Base-by-base conservation (phyloP, 2,329 filamentous ascomycete species). In the Lasiodiplodia sp. region DNA sequence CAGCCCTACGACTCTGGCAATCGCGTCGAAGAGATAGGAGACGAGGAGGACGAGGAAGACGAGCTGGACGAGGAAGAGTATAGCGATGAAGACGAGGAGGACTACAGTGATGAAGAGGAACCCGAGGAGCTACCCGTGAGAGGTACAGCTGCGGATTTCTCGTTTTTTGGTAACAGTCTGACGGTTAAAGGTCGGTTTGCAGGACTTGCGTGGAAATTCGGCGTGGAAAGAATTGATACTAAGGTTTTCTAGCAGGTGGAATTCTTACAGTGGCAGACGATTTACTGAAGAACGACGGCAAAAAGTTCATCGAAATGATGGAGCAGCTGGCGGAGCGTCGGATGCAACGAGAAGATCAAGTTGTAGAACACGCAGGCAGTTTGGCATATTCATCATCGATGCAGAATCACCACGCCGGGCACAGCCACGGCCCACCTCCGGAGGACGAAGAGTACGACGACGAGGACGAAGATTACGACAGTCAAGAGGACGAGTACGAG, bases 231-330 rank as follows among this genome's bases (percentile, higher is more conserved):
- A 44, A 23, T 52, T 34, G 31, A 25, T 55, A 23, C 63, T 55
- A 68, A 51, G 74, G 75, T 76, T 74, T 76, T 72, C 74, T 76
- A 25, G 81, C 87, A 93, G 94, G 96, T 85, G 96, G 96, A 78
- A 97, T 99, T 81, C 89, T 99, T 79, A 99, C 96, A 73, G 96
- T 99, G 77, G 96, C 96, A 80, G 96, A 99, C 85, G 96, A 99
- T 82, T 86, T 99, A 72, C 88, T 99, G 71, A 98, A 98, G 82
- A 99, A 99, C 82, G 96, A 99, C 81, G 96, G 96, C 76, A 97
- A 97, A 82, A 97, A 97, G 78, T 99, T 99, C 83, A 99, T 99
- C 81, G 96, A 99, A 80, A 99, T 99, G 96, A 99, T 99, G 96
- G 96, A 99, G 81, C 95, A 98, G 83, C 87, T 99, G 75, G 96